Evolutionary conservation across 176 grass and related monocot species (phyloP), one percentile per base, ranked within the genome.

Genomic region (Alopecurus myosuroides): DNA sequence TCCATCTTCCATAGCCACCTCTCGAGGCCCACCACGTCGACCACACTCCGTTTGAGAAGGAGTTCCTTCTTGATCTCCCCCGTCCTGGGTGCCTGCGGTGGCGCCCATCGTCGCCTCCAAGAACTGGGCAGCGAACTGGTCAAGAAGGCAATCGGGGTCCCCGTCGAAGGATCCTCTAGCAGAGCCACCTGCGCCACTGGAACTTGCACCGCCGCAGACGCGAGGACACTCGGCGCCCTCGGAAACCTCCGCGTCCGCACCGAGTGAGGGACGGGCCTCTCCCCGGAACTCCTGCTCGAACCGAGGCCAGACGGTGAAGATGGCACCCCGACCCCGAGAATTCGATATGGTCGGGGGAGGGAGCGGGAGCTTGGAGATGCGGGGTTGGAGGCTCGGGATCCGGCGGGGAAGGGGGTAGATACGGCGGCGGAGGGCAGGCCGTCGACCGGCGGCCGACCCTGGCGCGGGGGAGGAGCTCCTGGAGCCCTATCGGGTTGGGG

Each of bases 1-100:
- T 91, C 77, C 69, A 3, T 2, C 25, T 44, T 41, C 33, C 89
- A 81, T 52, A 91, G 52, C 85, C 81, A 87, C 49, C 81, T 45
- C 85, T 84, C 89, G 23, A 87, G 81, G 50, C 77, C 39, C 14
- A 1, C 28, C 65, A 86, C 25, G 79, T 90, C 79, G 71, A 86
- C 63, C 28, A 86, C 65, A 35, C 60, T 62, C 34, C 35, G 7
- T 14, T 66, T 22, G 53, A 36, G 7, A 48, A 71, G 26, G 63
- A 90, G 79, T 55, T 64, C 88, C 40, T 41, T 42, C 88, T 86
- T 86, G 64, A 90, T 64, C 26, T 14, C 67, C 35, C 44, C 74
- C 23, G 64, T 58, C 71, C 78, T 61, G 14, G 37, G 13, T n/a
- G 31, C 58, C 60, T 18, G 77, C 64, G 70, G 73, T 69, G 61